phyloP scores from a whole-genome alignment of 2,329 filamentous ascomycete genomes.

The Neopestalotiopsis sp. region DNA sequence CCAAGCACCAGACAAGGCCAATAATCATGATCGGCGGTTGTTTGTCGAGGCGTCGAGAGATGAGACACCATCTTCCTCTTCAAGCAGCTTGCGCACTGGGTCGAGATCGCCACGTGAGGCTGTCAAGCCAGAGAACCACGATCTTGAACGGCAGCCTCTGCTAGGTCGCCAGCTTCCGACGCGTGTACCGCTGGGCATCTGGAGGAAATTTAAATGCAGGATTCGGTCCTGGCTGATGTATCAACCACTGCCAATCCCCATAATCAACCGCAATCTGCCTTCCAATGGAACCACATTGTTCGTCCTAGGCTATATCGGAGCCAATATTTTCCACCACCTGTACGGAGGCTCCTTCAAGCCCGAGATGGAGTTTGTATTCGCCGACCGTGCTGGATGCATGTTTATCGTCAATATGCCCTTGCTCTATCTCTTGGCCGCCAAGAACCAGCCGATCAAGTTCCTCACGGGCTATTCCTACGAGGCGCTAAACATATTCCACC shows the following conservation, averaged over 20 bases:
- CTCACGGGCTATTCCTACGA: conserved; percentile 71
- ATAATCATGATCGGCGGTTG: conserved; percentile 7
- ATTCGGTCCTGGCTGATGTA: conserved; percentile 50
- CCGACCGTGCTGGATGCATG: conserved; percentile 60
- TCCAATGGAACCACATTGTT: conserved; percentile 60
- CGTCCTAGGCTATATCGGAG: conserved; percentile 52
- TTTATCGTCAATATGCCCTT: conserved; percentile 54
- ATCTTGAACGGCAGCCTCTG: conserved; percentile 42
- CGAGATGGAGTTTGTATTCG: conserved; percentile 60
- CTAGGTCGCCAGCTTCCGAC: conserved; percentile 22
- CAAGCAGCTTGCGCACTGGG: conserved; percentile 38
- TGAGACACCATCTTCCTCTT: conserved; percentile 34
- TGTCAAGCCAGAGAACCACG: conserved; percentile 29
- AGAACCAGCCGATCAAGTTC: conserved; percentile 66
- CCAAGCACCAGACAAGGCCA: background rate
- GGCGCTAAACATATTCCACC: conserved; percentile 68
- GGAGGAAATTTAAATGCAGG: conserved; percentile 11
- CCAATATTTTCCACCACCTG: conserved; percentile 64
- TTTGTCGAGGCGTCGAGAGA: conserved; percentile 5
- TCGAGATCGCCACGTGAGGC: conserved; percentile 28
- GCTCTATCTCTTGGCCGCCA: conserved; percentile 68
- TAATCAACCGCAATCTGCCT: conserved; percentile 61
- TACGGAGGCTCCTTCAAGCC: conserved; percentile 53
- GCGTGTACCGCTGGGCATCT: background rate
- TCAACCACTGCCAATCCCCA: conserved; percentile 61